Evolutionary conservation across 1,284 basidiomycete genomes (phyloP), one percentile per base, ranked within the genome.

Genomic region (Ceratobasidium papillatum): DNA sequence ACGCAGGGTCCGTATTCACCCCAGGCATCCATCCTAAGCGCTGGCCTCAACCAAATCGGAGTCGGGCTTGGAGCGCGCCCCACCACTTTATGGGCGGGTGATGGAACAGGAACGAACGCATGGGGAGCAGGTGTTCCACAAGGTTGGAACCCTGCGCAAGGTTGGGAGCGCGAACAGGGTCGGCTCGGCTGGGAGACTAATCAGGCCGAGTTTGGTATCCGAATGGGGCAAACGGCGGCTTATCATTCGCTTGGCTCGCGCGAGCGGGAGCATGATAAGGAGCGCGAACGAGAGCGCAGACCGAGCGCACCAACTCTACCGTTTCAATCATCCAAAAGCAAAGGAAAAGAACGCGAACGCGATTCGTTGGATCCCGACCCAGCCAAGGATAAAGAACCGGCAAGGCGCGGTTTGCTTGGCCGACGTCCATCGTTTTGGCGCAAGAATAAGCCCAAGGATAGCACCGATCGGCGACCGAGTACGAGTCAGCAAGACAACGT

Each of bases 341-440:
- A 72, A 38, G 69, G 58, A 34, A 73, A 62, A 59, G 71, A 62
- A 11, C 45, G 59, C 38, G 59, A 73, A 51, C 71, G 58, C n/a
- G 45, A 32, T 19, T 38, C 47, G 22, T 27, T 54, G 41, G 66
- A 58, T 47, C 71, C 71, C 11, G 49, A 38, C 19, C 58, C 38
- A 27, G 34, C 61, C 3, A 51, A 61, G 47, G 62, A 63, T 34
- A 63, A 47, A 45, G 61, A 64, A 51, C 45, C 41, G 14, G 56
- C 56, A 30, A 73, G 52, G 43, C 71, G 71, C 34, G 51, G 58
- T 43, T 17, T 73, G 19, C 71, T 73, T 25, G 47, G 71, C 14
- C 71, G 71, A n/a, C 58, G 71, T 8, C 71, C 71, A 17, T 73
- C 71, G 49, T 73, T 73, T 43, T 73, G 71, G 71, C 58, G 71